Evolutionary conservation across 1,284 basidiomycete genomes (phyloP).

Genomic region (Puccinia triticina): DNA sequence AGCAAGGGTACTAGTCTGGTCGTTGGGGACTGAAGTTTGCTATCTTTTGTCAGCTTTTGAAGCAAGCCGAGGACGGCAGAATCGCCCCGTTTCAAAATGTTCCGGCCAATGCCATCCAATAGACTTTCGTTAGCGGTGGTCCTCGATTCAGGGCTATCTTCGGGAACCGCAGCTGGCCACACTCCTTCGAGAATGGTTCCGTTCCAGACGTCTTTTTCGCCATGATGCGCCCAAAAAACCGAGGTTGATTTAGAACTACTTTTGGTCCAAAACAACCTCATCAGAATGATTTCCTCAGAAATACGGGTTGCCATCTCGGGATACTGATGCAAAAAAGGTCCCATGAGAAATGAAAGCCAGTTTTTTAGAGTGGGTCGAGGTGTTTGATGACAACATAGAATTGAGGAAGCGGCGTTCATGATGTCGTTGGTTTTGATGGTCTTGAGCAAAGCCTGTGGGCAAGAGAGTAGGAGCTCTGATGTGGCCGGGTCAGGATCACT

Average conservation of each 20-base stretch:
- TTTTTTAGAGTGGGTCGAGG: slow-evolving; percentile 28
- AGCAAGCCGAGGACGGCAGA: slow-evolving; percentile 14
- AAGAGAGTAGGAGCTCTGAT: slow-evolving; percentile 27
- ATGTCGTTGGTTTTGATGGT: slow-evolving; percentile 8
- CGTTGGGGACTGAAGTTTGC: slow-evolving; percentile 11
- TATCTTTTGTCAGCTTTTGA: slow-evolving; percentile 27
- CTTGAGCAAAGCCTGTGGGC: slow-evolving; percentile 31
- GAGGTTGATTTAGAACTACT: slow-evolving; percentile 38
- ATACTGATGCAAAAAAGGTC: slow-evolving; percentile 10
- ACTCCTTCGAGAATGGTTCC: slow-evolving; percentile 50
- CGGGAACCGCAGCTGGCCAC: not conserved
- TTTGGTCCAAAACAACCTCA: slow-evolving; percentile 46
- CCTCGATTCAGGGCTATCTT: slow-evolving; percentile 21
- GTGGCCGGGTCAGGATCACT: slow-evolving; percentile 39
- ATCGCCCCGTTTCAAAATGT: slow-evolving; percentile 37
- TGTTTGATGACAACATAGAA: slow-evolving; percentile 16
- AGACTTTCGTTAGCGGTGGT: slow-evolving; percentile 34
- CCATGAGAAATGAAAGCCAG: slow-evolving; percentile 44
- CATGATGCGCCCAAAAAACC: slow-evolving; percentile 26
- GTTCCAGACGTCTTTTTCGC: slow-evolving; percentile 19
- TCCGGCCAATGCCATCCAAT: slow-evolving; percentile 21
- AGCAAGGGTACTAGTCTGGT: slow-evolving; percentile 40
- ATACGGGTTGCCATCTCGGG: slow-evolving; percentile 39
- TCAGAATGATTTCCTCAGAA: slow-evolving; percentile 37
- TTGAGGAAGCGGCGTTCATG: slow-evolving; percentile 5